Percentiles rank a stretch among this genome's conserved stretches.
These are phyloP conservation scores for Phlebiopsis flavidoalba DNA, from an alignment of 768 basidiomycete species.

Conservation along the genomic window DNA sequence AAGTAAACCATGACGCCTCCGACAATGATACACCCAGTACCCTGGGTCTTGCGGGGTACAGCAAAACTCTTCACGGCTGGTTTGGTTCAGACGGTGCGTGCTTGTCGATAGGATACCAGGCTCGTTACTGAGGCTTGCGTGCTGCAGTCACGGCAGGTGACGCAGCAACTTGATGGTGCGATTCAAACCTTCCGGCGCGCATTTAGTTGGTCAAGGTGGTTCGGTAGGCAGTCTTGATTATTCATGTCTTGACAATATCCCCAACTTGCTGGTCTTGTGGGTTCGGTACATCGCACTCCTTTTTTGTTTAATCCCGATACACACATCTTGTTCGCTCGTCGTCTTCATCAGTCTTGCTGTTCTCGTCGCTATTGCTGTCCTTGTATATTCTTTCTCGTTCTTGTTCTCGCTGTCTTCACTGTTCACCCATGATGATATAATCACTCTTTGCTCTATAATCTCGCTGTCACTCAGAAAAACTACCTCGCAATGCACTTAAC, in stretches of 20 bases:
- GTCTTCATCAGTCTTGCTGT: neutral
- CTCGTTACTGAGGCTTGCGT: neutral
- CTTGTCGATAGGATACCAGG: neutral
- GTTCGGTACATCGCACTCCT: neutral
- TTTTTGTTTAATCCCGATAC: neutral
- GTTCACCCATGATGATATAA: neutral
- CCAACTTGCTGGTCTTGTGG: neutral
- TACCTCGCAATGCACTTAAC: neutral
- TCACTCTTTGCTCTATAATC: neutral
- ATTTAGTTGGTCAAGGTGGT: neutral
- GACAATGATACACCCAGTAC: neutral
- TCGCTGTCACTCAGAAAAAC: neutral
- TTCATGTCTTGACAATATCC: too few relatives aligned
- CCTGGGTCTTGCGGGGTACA: slow-evolving; percentile 4
- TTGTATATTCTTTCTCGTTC: slow-evolving; percentile 15
- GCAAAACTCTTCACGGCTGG: slow-evolving; percentile 5
- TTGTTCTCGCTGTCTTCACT: slow-evolving; percentile 2
- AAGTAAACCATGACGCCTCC: neutral
- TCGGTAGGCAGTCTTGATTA: neutral
- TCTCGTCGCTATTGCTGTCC: neutral
- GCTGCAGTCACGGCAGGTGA: slow-evolving; percentile 3
- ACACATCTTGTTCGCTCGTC: neutral
- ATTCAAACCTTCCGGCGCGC: neutral
- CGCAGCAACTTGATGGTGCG: neutral
- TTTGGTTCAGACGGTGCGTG: slow-evolving; percentile 3